Percentiles rank a stretch among this genome's conserved stretches.
Evolutionary conservation across 2,329 filamentous ascomycete species (phyloP).

Genomic region (Aspergillus neotritici): DNA sequence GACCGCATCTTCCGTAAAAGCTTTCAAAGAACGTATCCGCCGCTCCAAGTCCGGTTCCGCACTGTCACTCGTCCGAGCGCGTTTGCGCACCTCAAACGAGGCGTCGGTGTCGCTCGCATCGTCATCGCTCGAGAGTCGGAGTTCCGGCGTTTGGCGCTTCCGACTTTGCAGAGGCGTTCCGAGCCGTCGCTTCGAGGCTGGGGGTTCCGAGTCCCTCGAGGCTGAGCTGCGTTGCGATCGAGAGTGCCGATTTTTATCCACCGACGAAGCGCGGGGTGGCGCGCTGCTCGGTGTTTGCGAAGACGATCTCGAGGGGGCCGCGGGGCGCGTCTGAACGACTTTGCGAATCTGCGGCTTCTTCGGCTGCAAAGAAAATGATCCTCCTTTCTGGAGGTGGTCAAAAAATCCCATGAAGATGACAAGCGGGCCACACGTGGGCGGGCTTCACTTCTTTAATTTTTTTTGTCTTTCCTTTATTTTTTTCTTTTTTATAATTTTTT

Average conservation of each 20-base stretch:
- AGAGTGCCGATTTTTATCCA: conserved; percentile 20
- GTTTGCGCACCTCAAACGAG: conserved; percentile 40
- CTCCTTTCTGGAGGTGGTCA: conserved; percentile 42
- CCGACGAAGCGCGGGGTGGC: conserved; percentile 16
- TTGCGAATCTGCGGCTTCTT: conserved; percentile 40
- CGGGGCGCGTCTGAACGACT: conserved; percentile 34
- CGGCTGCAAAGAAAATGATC: conserved; percentile 36
- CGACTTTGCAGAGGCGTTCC: conserved; percentile 28
- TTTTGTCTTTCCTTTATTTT: too few relatives aligned
- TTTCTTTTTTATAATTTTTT: too few relatives aligned
- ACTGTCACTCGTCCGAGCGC: conserved; percentile 35
- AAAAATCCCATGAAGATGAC: conserved; percentile 38
- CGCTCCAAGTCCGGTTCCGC: conserved; percentile 42
- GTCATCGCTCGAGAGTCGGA: conserved; percentile 37
- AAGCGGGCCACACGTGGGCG: conserved; percentile 6
- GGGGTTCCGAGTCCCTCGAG: conserved; percentile 25
- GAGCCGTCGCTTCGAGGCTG: conserved; percentile 26
- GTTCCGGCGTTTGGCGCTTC: conserved; percentile 36
- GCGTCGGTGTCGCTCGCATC: conserved; percentile 39
- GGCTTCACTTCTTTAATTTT: neutral
- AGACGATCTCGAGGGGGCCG: conserved; percentile 24
- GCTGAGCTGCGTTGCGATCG: conserved; percentile 24
- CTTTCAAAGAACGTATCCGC: conserved; percentile 40
- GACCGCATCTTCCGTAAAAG: conserved; percentile 39
- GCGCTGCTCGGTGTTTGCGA: conserved; percentile 19